phyloP scores from a whole-genome alignment of 2,329 filamentous ascomycete genomes.

The Lasiodiplodia gonubiensis region DNA sequence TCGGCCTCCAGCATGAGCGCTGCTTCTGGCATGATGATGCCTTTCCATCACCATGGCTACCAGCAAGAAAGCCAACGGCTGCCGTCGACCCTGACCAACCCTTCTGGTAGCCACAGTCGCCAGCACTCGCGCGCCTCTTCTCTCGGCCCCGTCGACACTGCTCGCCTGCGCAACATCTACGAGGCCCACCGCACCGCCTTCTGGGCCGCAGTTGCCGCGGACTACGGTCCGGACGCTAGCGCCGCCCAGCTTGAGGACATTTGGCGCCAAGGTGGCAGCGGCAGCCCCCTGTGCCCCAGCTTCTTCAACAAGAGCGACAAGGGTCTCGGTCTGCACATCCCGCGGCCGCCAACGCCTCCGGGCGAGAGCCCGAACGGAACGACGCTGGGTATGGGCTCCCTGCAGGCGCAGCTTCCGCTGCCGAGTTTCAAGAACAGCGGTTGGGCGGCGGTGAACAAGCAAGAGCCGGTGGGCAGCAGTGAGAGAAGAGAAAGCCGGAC shows the following conservation, averaged over 20 bases:
- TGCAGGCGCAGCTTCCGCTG: constrained; percentile 16
- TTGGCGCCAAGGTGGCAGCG: constrained; percentile 53
- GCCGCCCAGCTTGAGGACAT: constrained; percentile 71
- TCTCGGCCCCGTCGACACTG: constrained; percentile 62
- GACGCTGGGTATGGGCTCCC: constrained; percentile 9
- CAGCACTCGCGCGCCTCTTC: constrained; percentile 46
- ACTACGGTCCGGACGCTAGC: constrained; percentile 70
- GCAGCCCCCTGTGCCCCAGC: constrained; percentile 23
- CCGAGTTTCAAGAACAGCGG: constrained; percentile 5
- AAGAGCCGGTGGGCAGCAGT: background rate
- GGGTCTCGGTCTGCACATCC: constrained; percentile 17
- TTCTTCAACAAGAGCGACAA: constrained; percentile 17
- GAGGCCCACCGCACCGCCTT: constrained; percentile 72
- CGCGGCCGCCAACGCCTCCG: constrained; percentile 27
- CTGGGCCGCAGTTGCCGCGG: constrained; percentile 73
- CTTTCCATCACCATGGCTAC: constrained; percentile 28
- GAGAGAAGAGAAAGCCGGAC: constrained; percentile 23
- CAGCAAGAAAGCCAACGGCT: constrained; percentile 31
- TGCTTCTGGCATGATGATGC: constrained; percentile 45
- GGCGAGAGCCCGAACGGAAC: constrained; percentile 23
- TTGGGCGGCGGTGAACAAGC: constrained; percentile 15
- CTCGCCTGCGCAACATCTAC: constrained; percentile 73
- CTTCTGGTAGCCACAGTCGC: constrained; percentile 44
- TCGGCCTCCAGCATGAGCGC: constrained; percentile 30
- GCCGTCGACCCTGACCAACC: constrained; percentile 48